Evolutionary conservation across 164 flowering plant genomes (phyloP).

Genomic region (Saururus chinensis): DNA sequence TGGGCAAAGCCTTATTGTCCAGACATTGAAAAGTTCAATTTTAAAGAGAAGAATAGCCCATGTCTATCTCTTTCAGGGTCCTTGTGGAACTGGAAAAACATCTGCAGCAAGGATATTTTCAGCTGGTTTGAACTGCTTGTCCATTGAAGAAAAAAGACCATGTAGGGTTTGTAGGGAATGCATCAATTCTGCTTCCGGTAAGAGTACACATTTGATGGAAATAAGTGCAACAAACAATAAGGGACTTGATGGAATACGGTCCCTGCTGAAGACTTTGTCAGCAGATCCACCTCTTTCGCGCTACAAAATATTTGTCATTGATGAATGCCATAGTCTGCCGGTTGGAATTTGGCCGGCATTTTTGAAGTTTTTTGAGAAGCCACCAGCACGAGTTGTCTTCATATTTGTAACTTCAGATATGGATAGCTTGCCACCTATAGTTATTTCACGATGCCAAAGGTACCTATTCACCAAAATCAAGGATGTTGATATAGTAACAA

Average conservation of each 20-base stretch:
- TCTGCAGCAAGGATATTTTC: constrained; percentile 83
- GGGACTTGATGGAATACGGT: constrained; percentile 40
- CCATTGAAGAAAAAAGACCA: constrained; percentile 59
- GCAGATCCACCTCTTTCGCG: constrained; percentile 25
- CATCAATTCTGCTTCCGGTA: constrained; percentile 42
- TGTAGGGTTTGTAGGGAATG: constrained; percentile 87
- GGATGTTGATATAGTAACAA: constrained; percentile 53
- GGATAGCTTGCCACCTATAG: constrained; percentile 68
- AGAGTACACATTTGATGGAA: constrained; percentile 42
- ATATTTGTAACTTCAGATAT: constrained; percentile 22
- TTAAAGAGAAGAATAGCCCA: constrained; percentile 70
- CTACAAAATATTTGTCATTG: constrained; percentile 62
- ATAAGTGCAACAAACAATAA: constrained; percentile 66
- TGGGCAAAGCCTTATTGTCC: constrained; percentile 84
- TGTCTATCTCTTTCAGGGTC: constrained; percentile 91
- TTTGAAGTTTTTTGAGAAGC: constrained; percentile 76
- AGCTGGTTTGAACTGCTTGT: constrained; percentile 75
- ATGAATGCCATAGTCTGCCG: constrained; percentile 86
- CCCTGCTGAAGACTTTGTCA: constrained; percentile 36
- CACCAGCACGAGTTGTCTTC: constrained; percentile 44
- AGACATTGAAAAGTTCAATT: constrained; percentile 62
- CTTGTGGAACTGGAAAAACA: constrained; percentile 95
- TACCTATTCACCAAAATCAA: constrained; percentile 77
- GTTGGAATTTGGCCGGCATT: constrained; percentile 71
- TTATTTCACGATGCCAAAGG: constrained; percentile 80